phyloP scores from a whole-genome alignment of 768 basidiomycete genomes.

The Suillus brevipes region DNA sequence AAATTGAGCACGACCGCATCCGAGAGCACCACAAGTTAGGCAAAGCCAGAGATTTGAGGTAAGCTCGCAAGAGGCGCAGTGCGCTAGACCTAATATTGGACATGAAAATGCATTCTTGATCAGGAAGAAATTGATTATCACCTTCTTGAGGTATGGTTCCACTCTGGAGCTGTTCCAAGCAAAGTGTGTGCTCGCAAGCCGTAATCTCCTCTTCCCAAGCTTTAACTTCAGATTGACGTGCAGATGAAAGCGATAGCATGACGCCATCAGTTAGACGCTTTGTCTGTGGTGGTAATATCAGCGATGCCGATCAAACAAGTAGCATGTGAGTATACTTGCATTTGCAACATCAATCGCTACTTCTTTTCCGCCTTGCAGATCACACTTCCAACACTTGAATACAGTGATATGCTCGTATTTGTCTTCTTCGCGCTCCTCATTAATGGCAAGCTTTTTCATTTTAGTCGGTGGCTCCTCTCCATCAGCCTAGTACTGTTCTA shows the following conservation, averaged over 20 bases:
- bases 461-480: constrained; percentile 85
- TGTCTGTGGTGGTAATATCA: constrained; percentile 37
- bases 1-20: constrained; percentile 85
- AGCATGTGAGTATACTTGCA: constrained; percentile 22
- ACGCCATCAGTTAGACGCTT: constrained; percentile 61
- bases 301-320: not conserved
- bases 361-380: constrained; percentile 47
- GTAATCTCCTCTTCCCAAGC: constrained; percentile 96
- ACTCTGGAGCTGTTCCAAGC: constrained; percentile 46
- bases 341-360: constrained; percentile 39
- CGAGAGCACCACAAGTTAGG: constrained; percentile 84
- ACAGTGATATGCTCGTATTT: constrained; percentile 69
- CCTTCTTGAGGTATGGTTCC: constrained; percentile 29
- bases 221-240: constrained; percentile 91
- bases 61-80: constrained; percentile 81
- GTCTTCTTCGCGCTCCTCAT: constrained; percentile 86
- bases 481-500: constrained; percentile 48
- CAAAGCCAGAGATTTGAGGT: constrained; percentile 96
- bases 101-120: not conserved
- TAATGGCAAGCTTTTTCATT: constrained; percentile 86
- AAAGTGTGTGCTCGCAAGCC: constrained; percentile 79
- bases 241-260: constrained; percentile 82
- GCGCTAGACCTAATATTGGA: constrained; percentile 60
- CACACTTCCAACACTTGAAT: constrained; percentile 79
- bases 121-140: constrained; percentile 5